phyloP scores from a whole-genome alignment of 164 flowering plant genomes.

The Echeveria elegans region DNA sequence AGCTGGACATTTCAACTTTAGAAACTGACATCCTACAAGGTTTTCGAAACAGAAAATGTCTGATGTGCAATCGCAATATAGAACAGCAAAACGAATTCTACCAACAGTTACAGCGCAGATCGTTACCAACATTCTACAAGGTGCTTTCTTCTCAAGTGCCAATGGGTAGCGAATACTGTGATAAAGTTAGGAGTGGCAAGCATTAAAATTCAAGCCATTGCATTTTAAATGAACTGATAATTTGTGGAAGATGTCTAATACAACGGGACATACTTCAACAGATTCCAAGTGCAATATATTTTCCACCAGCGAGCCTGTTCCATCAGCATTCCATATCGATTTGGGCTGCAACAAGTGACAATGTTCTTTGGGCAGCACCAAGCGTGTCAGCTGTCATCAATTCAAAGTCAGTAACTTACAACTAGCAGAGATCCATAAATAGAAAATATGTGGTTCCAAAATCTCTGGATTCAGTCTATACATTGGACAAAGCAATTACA shows the following conservation, averaged over 20 bases:
- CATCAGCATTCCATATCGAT: constrained; percentile 83
- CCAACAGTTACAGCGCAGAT: not conserved
- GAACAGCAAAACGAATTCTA: not conserved
- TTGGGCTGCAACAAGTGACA: constrained; percentile 47
- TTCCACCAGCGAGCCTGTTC: constrained; percentile 55
- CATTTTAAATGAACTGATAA: not conserved
- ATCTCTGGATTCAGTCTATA: constrained; percentile 12
- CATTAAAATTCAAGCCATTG: not conserved
- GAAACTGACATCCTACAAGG: not conserved
- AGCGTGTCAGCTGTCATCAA: constrained; percentile 77
- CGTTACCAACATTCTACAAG: not conserved
- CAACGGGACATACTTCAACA: constrained; percentile 51
- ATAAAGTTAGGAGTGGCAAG: not conserved
- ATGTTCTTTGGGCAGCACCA: constrained; percentile 54
- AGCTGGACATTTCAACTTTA: not conserved
- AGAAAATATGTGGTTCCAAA: not conserved
- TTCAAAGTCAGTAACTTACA: constrained; percentile 4
- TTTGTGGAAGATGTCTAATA: not conserved
- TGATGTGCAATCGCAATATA: not conserved
- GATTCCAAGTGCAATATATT: constrained; percentile 73
- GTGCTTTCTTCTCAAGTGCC: not conserved
- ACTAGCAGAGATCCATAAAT: not conserved
- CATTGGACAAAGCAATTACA: constrained; percentile 75
- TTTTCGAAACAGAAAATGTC: not conserved
- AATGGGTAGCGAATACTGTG: not conserved